These are phyloP conservation scores for Spergularia marina DNA, from an alignment of 148 eudicot species.

Conservation along the genomic window DNA sequence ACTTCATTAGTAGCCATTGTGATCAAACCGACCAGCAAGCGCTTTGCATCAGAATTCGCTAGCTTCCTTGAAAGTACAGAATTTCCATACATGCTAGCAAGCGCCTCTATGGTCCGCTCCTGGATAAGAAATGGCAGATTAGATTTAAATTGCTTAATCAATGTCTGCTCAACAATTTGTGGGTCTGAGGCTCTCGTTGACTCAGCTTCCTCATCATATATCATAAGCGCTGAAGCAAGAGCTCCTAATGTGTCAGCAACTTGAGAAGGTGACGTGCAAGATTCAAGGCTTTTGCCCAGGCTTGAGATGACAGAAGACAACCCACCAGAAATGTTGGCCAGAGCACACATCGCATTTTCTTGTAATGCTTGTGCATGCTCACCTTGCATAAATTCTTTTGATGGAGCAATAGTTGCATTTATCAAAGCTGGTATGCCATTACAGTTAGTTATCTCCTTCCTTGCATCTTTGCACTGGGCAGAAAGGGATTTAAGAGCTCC, in stretches of 20 bases:
- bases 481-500: conserved; percentile 94
- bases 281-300: conserved; percentile 97
- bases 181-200: conserved; percentile 74
- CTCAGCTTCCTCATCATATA: conserved; percentile 83
- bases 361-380: conserved; percentile 96
- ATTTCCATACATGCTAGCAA: conserved; percentile 95
- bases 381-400: conserved; percentile 98
- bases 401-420: conserved; percentile 99
- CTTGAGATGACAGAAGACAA: conserved; percentile 93
- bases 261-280: conserved; percentile 84
- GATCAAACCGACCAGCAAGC: conserved; percentile 89
- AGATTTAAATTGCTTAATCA: conserved; percentile 80
- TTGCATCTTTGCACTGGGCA: conserved; percentile 87
- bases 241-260: conserved; percentile 96
- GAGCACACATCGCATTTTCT: conserved; percentile 99
- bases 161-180: conserved; percentile 67
- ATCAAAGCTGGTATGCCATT: conserved; percentile 91
- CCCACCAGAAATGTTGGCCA: conserved; percentile 98
- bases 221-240: conserved; percentile 97
- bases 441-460: conserved; percentile 71
- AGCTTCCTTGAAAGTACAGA: conserved; percentile 70
- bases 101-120: conserved; percentile 96
- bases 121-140: conserved; percentile 72
- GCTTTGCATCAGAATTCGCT: conserved; percentile 85
- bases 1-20: conserved; percentile 92